Conservation (phyloP, 345 rosid species). For the Orychophragmus violaceus region DNA sequence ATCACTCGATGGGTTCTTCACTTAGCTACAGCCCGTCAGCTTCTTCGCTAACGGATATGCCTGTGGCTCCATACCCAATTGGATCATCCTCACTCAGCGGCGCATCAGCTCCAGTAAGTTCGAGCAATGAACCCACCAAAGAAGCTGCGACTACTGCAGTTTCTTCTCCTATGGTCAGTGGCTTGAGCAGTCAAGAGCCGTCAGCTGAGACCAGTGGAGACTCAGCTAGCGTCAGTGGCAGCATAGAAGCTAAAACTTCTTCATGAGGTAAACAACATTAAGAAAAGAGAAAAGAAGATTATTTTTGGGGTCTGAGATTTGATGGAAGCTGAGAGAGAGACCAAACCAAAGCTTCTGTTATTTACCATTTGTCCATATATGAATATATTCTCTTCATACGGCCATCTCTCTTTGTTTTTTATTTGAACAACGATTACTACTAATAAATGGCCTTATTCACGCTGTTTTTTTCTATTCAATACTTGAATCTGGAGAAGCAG, state of each 20-base stretch:
- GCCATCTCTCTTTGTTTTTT: conserved; percentile 12
- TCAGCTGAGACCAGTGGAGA: conserved; percentile 44
- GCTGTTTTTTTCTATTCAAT: too few species aligned
- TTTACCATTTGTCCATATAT: conserved; percentile 30
- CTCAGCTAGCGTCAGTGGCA: conserved; percentile 32
- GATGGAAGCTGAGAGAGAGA: conserved; percentile 28
- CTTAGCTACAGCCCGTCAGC: conserved; percentile 86
- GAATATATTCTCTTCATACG: conserved; percentile 26
- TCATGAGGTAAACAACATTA: conserved; percentile 26
- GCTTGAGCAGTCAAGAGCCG: conserved; percentile 37
- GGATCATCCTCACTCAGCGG: conserved; percentile 51
- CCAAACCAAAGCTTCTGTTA: conserved; percentile 25
- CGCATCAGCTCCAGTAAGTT: conserved; percentile 45
- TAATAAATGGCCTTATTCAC: conserved; percentile 36
- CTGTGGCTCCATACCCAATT: conserved; percentile 75
- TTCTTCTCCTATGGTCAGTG: conserved; percentile 19
- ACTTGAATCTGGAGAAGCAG: neutral
- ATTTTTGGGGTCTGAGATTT: conserved; percentile 34
- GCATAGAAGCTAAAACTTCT: conserved; percentile 30
- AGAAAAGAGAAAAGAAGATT: conserved; percentile 26
- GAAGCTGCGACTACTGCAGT: conserved; percentile 38
- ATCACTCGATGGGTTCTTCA: conserved; percentile 63
- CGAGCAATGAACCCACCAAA: conserved; percentile 43
- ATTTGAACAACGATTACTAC: conserved; percentile 7
- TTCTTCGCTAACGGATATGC: conserved; percentile 90